These are phyloP conservation scores for Pythium coloratum DNA, from an alignment of 352 stramenopile species.

Conservation along the genomic window DNA sequence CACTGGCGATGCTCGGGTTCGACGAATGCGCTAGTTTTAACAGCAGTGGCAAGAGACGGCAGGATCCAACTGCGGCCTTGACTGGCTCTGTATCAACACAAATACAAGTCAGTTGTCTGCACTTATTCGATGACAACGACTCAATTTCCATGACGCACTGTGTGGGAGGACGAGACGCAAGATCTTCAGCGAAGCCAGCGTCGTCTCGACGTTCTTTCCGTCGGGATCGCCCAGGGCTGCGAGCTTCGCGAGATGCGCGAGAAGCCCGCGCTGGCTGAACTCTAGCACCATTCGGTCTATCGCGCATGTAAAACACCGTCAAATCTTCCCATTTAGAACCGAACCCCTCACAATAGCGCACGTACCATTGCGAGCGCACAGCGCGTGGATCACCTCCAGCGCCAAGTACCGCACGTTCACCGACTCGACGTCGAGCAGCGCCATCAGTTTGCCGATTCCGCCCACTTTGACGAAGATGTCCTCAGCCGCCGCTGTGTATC, in stretches of 20 bases:
- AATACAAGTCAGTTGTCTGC: background rate
- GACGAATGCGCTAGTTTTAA: conserved; percentile 43
- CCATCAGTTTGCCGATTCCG: conserved; percentile 54
- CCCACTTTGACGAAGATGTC: conserved; percentile 49
- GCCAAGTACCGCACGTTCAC: conserved; percentile 40
- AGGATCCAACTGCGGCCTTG: conserved; percentile 36
- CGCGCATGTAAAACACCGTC: background rate
- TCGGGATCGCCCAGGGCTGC: conserved; percentile 29
- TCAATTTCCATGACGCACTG: conserved; percentile 24
- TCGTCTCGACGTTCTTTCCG: conserved; percentile 25
- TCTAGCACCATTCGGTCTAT: conserved; percentile 40
- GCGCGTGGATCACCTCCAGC: conserved; percentile 50
- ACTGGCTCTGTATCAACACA: conserved; percentile 27
- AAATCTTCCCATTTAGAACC: too few species aligned
- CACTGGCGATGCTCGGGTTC: conserved; percentile 40
- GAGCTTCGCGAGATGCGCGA: conserved; percentile 36
- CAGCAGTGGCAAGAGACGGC: conserved; percentile 41
- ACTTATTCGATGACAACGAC: background rate
- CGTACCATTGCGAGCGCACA: conserved; percentile 54
- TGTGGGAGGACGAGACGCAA: conserved; percentile 48
- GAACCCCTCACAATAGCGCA: background rate
- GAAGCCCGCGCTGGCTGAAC: conserved; percentile 49
- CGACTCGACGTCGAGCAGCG: conserved; percentile 33
- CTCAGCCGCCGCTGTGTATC: conserved; percentile 35
- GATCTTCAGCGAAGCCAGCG: conserved; percentile 51